phyloP scores from a whole-genome alignment of 2,329 filamentous ascomycete species.

The Myriosclerotinia duriaeana region DNA sequence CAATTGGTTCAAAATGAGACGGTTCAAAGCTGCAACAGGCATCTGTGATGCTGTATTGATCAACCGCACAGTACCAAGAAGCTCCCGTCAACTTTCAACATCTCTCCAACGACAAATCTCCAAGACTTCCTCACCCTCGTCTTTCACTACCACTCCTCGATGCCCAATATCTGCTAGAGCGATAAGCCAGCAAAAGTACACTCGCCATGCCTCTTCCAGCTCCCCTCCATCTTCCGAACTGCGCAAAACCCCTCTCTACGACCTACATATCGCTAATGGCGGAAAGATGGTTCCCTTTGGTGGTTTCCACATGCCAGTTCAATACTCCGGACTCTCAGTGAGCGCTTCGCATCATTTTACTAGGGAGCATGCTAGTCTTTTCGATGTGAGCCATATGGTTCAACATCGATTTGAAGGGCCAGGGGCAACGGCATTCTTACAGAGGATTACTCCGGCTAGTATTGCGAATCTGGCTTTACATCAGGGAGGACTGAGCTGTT shows the following conservation, averaged over 20 bases:
- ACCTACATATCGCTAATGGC: slow-evolving; percentile 73
- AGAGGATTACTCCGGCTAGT: slow-evolving; percentile 77
- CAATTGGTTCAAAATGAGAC: slow-evolving; percentile 38
- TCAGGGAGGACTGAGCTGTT: slow-evolving; percentile 77
- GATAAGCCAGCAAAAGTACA: neutral
- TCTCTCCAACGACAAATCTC: slow-evolving; percentile 29
- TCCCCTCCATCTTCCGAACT: slow-evolving; percentile 40
- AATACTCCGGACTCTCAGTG: slow-evolving; percentile 76
- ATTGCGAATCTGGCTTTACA: slow-evolving; percentile 63
- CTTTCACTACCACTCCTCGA: slow-evolving; percentile 20
- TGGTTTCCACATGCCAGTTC: slow-evolving; percentile 88
- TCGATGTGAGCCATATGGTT: slow-evolving; percentile 96
- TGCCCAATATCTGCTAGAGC: slow-evolving; percentile 12
- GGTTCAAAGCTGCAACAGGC: slow-evolving; percentile 34
- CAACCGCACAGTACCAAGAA: slow-evolving; percentile 26
- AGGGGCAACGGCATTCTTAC: slow-evolving; percentile 76
- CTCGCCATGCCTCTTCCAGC: slow-evolving; percentile 32
- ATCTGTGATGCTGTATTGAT: slow-evolving; percentile 28
- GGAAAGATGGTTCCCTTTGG: slow-evolving; percentile 98
- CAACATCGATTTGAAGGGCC: slow-evolving; percentile 84
- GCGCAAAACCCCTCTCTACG: slow-evolving; percentile 71
- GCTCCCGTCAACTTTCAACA: slow-evolving; percentile 34
- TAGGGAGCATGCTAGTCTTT: slow-evolving; percentile 80
- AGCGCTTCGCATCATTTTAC: slow-evolving; percentile 88
- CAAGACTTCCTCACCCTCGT: slow-evolving; percentile 16